Base-by-base conservation (phyloP, 202 grass and related monocot species). In the Miscanthus sacchariflorus region DNA sequence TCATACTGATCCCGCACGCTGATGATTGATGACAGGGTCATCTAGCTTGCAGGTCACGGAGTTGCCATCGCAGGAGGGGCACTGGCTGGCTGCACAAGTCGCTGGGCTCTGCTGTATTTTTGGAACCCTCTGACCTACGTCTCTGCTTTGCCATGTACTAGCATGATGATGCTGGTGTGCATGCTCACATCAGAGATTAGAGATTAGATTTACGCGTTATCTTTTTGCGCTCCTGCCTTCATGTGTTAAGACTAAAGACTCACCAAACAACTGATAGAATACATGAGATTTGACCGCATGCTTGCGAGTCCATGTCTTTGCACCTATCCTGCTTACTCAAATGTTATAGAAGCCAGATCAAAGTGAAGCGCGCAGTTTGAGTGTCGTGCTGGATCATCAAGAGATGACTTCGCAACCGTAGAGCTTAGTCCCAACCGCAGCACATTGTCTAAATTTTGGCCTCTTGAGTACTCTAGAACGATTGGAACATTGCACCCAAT, bases 361-460 rank as follows among this genome's bases (percentile, higher is more conserved):
- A 88, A 78, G 54, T 44, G 72, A 21, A 78, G 24, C 50, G 49
- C 49, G 14, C 72, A 27, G 90, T 58, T 91, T 54, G 50, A 39
- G 82, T 67, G 78, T 88, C 86, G 43, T 36, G 35, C 42, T 67
- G 86, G 79, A 86, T 56, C 72, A 72, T 56, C 72, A 66, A 68
- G 19, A 78, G 50, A 88, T 78, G 72, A 89, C 86, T 5, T 74
- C 9, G 83, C 59, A 91, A 91, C 90, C 78, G 12, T 65, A 78
- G 42, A 88, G 49, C 68, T 56, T 52, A 84, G 82, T 18, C 21
- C 18, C 50, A 88, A 88, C 90, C 19, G 13, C 74, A 68, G 10
- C 83, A n/a, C 42, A 85, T 81, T 85, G 19, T 87, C 35, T 77
- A 70, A 58, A 39, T 24, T 33, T n/a, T 76, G 4, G 36, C 17